phyloP scores from a whole-genome alignment of 345 rosid species.

The Eutrema japonicum region DNA sequence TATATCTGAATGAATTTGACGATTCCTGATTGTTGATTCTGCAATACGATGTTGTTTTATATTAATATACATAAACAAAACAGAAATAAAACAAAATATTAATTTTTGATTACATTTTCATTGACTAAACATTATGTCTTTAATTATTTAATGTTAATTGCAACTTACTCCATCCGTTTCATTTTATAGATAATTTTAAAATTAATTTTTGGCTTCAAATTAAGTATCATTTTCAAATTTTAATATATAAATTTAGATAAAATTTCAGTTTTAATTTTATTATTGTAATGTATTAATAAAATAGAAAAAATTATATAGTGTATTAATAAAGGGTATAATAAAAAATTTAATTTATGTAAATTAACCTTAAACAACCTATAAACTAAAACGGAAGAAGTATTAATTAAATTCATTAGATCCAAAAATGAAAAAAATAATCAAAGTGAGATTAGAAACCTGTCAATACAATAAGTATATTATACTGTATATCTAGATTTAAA shows the following conservation, averaged over 20 bases:
- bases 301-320: too few species aligned
- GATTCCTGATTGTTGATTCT: constrained; percentile 26
- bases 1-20: constrained; percentile 21
- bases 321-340: too few species aligned
- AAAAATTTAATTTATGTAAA: too few species aligned
- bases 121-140: constrained; percentile 12
- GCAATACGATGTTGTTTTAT: constrained; percentile 38
- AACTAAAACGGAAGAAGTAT: neutral
- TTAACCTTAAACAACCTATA: too few species aligned
- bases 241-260: too few species aligned
- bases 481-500: constrained; percentile 17
- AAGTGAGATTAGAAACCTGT: constrained; percentile 18
- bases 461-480: neutral
- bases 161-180: neutral
- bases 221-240: too few species aligned
- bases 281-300: too few species aligned
- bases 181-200: too few species aligned
- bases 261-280: too few species aligned
- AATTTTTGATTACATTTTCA: neutral
- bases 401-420: constrained; percentile 1
- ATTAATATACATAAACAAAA: neutral
- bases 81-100: neutral
- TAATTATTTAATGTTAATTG: neutral
- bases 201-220: too few species aligned
- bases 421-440: neutral